Evolutionary conservation across 2,329 filamentous ascomycete species (phyloP), one percentile per base, ranked within the genome.

Genomic region (Thelonectria discophora): DNA sequence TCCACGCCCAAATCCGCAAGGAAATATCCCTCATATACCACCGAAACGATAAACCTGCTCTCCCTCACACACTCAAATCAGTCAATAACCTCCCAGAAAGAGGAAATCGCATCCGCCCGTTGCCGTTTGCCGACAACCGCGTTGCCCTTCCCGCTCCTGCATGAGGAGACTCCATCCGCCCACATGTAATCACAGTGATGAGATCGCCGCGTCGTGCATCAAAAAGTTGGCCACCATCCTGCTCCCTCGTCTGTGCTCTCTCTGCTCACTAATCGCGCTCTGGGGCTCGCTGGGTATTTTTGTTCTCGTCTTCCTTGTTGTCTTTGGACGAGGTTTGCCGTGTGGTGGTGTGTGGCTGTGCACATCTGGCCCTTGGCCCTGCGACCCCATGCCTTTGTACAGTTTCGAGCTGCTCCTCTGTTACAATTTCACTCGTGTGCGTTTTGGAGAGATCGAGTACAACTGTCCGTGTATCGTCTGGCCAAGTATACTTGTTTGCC

Each of bases 281-380:
- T 34, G 42, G 34, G 27, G n/a, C 46, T 17, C 3, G 34, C 20
- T 21, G n/a, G 54, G 37, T 12, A 45, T 43, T 34, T 55, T 55
- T 40, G 53, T 55, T 30, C 32, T 27, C 45, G 42, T 48, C 43
- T 40, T 37, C 46, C 43, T 34, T n/a, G n/a, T 32, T 45, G 32
- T 47, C 43, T n/a, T n/a, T 55, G 15, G 21, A 24, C 21, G 21
- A 3, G 21, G 3, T 6, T 24, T 30, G 27, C 6, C 21, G 21
- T 3, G 3, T 24, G 27, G 4, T 30, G 5, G 32, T 24, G 34
- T 40, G 53, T 55, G 53, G 53, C 53, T 55, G 21, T 39, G 53
- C 47, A 43, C 42, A 47, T 55, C n/a, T n/a, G n/a, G 32, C 52
- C 40, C 30, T 45, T n/a, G n/a, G n/a, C 30, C 52, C 21, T 55